A percentile compares a stretch with the other conserved stretches of the same genome.
phyloP scores from a whole-genome alignment of 805 yeast genomes.

The Wickerhamomyces sydowiorum region DNA sequence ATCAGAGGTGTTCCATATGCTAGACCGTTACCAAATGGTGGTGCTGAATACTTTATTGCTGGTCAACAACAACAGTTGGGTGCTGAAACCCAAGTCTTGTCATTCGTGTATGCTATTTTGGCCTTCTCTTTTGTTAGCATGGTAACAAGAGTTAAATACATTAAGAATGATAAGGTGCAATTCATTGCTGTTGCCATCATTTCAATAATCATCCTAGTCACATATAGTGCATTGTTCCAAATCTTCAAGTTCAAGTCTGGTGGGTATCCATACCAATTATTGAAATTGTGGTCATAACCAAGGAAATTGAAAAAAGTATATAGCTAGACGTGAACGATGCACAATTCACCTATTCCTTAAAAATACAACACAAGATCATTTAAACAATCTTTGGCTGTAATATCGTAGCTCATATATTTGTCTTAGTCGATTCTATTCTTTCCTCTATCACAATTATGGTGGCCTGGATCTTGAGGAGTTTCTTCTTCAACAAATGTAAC shows the following conservation, averaged over 20 bases:
- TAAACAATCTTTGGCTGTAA: not conserved
- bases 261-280: slow-evolving; percentile 71
- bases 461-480: slow-evolving; percentile 17
- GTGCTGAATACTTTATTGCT: slow-evolving; percentile 37
- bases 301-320: not conserved
- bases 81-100: slow-evolving; percentile 83
- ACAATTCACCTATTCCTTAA: too few species aligned
- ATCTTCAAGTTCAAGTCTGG: slow-evolving; percentile 66
- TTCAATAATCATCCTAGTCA: slow-evolving; percentile 40
- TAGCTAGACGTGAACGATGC: too few species aligned
- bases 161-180: slow-evolving; percentile 40
- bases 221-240: slow-evolving; percentile 58
- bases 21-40: slow-evolving; percentile 33
- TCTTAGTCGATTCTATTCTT: slow-evolving; percentile 15
- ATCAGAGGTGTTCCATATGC: slow-evolving; percentile 65
- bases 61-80: slow-evolving; percentile 80
- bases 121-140: slow-evolving; percentile 56
- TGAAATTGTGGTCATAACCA: slow-evolving; percentile 26
- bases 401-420: not conserved
- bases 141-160: slow-evolving; percentile 48
- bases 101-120: slow-evolving; percentile 65
- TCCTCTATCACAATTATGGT: slow-evolving; percentile 32
- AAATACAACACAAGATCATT: too few species aligned
- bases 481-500: slow-evolving; percentile 18
- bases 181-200: slow-evolving; percentile 42